Evolutionary conservation across 257 asterid species (phyloP).

Genomic region (Voacanga thouarsii): DNA sequence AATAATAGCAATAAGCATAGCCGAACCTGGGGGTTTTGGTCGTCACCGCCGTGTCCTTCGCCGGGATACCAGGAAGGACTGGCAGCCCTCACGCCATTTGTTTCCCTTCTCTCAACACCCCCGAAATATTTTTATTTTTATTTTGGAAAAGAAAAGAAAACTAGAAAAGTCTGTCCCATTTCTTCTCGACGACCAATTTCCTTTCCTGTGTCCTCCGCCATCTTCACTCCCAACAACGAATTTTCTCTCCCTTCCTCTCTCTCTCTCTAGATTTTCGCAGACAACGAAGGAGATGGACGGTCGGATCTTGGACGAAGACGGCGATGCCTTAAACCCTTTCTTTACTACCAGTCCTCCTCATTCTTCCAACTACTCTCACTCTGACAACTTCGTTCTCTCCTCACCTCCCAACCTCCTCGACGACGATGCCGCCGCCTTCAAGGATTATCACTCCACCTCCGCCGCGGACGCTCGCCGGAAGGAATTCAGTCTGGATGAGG

Average conservation of each 20-base stretch:
- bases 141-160: not conserved
- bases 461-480: constrained; percentile 19
- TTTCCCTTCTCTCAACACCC: not conserved
- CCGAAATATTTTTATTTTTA: not conserved
- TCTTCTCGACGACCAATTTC: not conserved
- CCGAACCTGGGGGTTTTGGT: not conserved
- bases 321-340: constrained; percentile 27
- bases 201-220: not conserved
- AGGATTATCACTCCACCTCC: constrained; percentile 2
- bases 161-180: not conserved
- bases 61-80: not conserved
- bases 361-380: constrained; percentile 16
- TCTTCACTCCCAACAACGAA: not conserved
- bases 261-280: constrained; percentile 29
- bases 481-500: constrained; percentile 38
- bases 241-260: constrained; percentile 9
- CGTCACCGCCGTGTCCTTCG: not conserved
- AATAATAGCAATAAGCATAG: too few relatives aligned
- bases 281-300: constrained; percentile 45
- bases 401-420: constrained; percentile 33
- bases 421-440: constrained; percentile 23
- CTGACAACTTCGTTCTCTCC: constrained; percentile 40
- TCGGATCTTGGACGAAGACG: constrained; percentile 45
- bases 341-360: constrained; percentile 20
- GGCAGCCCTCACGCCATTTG: not conserved